Base-by-base conservation (phyloP, 106 monocot genomes). In the Apostasia shenzhenica region DNA sequence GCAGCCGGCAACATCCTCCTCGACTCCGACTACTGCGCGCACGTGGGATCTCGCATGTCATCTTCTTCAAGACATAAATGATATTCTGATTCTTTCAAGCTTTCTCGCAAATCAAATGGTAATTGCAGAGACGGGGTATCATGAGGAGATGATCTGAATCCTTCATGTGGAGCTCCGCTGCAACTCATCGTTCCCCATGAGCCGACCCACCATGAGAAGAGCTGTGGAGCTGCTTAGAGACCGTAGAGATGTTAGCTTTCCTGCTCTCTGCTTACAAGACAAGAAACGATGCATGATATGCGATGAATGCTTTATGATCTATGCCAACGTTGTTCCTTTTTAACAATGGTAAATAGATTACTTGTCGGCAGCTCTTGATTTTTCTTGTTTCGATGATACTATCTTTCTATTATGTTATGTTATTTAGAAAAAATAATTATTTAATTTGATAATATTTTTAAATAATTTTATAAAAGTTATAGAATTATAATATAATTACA, bases 161-260 rank as follows among this genome's bases (percentile, higher is more conserved):
- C 52, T 87, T 41, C 75, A 78, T 64, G 81, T 87, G 54, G 87
- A 74, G 0, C 67, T 87, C 6, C 51, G 65, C 37, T 87, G 87
- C 78, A 83, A 80, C 10, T 77, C 78, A 1, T 40, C 51, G 6
- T 78, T 78, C 12, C 83, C 87, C 2, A 78, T 81, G 71, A 87
- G 76, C 41, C 66, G 87, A 5, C 87, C 87, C 0, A 75, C 81
- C n/a, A 87, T 87, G 87, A 70, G 81, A 61, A 72, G 45, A 53
- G 83, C 83, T 10, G 80, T 83, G 0, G 81, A 83, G 54, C 37
- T 87, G 78, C 83, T 87, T 26, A 69, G 69, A 41, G 81, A 75
- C 55, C 70, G 50, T 4, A 73, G 77, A 48, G 82, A 72, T 55
- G 65, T 72, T 1, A 58, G 67, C 2, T 67, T 26, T 59, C 39